Evolutionary conservation across 176 grass and related monocot species (phyloP).

Genomic region (Rhynchospora tenuis): DNA sequence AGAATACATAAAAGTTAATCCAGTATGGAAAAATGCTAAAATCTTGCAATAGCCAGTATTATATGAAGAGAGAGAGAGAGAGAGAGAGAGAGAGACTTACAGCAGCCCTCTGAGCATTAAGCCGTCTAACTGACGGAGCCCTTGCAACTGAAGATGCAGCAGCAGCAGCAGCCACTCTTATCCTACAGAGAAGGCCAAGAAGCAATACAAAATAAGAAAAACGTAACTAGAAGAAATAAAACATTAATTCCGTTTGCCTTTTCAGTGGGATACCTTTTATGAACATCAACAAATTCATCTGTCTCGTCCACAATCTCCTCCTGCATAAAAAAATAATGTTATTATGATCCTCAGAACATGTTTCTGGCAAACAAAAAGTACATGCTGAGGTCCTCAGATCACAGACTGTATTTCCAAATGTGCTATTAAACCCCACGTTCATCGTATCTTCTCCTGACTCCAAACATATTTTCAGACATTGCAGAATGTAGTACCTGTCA

Average conservation of each 20-base stretch:
- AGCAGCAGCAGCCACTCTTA: constrained; percentile 83
- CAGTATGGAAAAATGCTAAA: background rate
- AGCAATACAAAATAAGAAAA: constrained; percentile 17
- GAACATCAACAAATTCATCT: constrained; percentile 99
- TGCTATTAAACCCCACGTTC: background rate
- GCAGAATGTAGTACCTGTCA: background rate
- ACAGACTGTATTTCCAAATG: background rate
- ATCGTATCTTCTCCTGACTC: background rate
- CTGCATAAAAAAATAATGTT: constrained; percentile 33
- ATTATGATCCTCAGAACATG: background rate
- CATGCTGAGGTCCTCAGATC: background rate
- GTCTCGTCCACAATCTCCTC: constrained; percentile 99
- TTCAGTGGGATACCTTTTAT: constrained; percentile 66
- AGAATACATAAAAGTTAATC: background rate
- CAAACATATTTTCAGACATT: background rate
- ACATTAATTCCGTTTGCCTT: background rate
- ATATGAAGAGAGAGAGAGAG: constrained; percentile 14
- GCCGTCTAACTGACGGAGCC: constrained; percentile 82
- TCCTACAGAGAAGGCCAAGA: constrained; percentile 38
- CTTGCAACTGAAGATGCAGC: constrained; percentile 96
- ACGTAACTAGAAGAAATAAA: background rate
- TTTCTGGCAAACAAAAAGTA: background rate
- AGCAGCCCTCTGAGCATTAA: constrained; percentile 66
- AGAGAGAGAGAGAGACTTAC: constrained; percentile 54
- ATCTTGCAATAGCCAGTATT: background rate